Evolutionary conservation across 1,284 basidiomycete species (phyloP).

Genomic region (Agaricales sp.): DNA sequence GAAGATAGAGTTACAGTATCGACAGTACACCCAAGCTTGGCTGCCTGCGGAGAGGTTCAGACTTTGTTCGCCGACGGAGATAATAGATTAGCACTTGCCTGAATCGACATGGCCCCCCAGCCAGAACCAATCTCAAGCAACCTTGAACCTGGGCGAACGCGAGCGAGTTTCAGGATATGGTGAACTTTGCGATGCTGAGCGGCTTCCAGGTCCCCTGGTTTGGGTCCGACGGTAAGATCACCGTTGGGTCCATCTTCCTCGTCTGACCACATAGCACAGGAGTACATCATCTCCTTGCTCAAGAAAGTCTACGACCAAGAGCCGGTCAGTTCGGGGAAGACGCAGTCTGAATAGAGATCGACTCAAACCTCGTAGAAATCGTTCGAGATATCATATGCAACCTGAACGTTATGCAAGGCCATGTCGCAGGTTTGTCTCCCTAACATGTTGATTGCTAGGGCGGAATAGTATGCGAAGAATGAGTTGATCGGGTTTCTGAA

Average conservation of each 20-base stretch:
- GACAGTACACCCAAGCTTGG: slow-evolving; percentile 25
- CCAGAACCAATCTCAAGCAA: slow-evolving; percentile 69
- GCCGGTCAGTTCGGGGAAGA: slow-evolving; percentile 50
- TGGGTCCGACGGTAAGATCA: slow-evolving; percentile 24
- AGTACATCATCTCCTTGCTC: slow-evolving; percentile 68
- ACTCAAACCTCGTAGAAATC: slow-evolving; percentile 11
- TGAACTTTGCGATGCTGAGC: slow-evolving; percentile 59
- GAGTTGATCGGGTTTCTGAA: slow-evolving; percentile 18
- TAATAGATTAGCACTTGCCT: slow-evolving; percentile 32
- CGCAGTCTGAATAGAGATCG: too few relatives aligned
- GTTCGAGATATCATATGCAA: slow-evolving; percentile 30
- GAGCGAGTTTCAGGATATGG: slow-evolving; percentile 50
- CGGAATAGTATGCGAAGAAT: slow-evolving; percentile 25
- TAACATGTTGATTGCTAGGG: slow-evolving; percentile 28
- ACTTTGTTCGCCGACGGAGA: slow-evolving; percentile 27
- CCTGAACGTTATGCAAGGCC: slow-evolving; percentile 23
- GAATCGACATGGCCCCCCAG: slow-evolving; percentile 68
- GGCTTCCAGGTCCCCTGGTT: slow-evolving; percentile 44
- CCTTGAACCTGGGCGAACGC: slow-evolving; percentile 48
- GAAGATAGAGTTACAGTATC: slow-evolving; percentile 37
- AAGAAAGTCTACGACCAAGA: slow-evolving; percentile 42
- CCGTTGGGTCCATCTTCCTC: slow-evolving; percentile 40
- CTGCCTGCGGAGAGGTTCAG: slow-evolving; percentile 10
- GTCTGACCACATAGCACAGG: slow-evolving; percentile 51
- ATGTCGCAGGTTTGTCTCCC: slow-evolving; percentile 25